phyloP scores from a whole-genome alignment of 2,329 filamentous ascomycete species.

The Cercospora janseana region DNA sequence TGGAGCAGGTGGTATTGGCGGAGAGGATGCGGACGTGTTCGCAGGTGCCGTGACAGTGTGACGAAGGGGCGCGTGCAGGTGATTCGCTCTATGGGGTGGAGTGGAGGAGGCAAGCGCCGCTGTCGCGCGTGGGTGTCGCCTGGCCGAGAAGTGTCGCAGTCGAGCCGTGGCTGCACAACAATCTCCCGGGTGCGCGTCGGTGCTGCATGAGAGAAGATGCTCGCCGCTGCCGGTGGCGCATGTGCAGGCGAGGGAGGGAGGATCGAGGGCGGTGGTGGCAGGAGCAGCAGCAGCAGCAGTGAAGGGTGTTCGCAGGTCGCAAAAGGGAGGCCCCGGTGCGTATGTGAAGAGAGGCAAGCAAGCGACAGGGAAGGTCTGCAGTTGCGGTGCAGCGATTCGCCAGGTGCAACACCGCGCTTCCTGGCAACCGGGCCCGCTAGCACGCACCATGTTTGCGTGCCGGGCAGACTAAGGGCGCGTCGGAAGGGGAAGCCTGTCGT shows the following conservation, averaged over 20 bases:
- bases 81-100: slow-evolving; percentile 14
- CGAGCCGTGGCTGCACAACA: slow-evolving; percentile 1
- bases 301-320: not conserved
- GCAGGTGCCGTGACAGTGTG: slow-evolving; percentile 16
- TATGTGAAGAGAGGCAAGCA: not conserved
- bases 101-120: not conserved
- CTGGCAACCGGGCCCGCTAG: slow-evolving; percentile 2
- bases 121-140: slow-evolving; percentile 5
- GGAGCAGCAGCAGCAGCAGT: not conserved
- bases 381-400: slow-evolving; percentile 2
- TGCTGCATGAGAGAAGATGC: not conserved
- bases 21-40: slow-evolving; percentile 4
- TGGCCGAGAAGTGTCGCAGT: slow-evolving; percentile 3
- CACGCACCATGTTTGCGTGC: not conserved
- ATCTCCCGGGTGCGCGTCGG: not conserved
- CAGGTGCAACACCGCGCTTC: not conserved
- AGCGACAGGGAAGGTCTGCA: not conserved
- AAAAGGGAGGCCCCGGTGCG: not conserved
- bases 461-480: not conserved
- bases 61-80: slow-evolving; percentile 9
- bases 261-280: not conserved
- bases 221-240: not conserved
- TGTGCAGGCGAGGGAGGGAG: not conserved
- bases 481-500: not conserved
- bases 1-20: not conserved